Evolutionary conservation across 106 monocot species (phyloP).

Genomic region (Triglochin maritima): DNA sequence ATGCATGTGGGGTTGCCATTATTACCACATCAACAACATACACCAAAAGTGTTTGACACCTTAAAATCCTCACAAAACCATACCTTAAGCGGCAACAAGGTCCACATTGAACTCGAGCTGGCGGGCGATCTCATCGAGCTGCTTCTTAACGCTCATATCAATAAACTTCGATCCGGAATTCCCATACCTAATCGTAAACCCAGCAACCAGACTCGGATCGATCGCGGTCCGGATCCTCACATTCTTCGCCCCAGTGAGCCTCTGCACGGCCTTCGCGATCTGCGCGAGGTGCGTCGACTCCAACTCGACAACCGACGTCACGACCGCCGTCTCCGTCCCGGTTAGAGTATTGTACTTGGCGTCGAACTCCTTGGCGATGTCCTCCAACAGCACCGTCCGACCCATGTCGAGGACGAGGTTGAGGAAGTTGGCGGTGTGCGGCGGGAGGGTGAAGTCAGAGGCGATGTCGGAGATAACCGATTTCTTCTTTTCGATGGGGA

Average conservation of each 20-base stretch:
- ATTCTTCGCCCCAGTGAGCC: conserved; percentile 57
- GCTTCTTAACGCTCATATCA: conserved; percentile 87
- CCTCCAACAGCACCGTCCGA: conserved; percentile 38
- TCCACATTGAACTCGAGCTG: conserved; percentile 50
- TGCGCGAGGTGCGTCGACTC: conserved; percentile 55
- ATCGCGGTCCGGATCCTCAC: conserved; percentile 53
- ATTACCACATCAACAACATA: too few species aligned
- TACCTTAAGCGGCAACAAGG: conserved; percentile 20
- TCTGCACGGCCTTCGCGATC: conserved; percentile 60
- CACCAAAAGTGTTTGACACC: too few species aligned
- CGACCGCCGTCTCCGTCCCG: conserved; percentile 72
- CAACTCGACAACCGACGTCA: conserved; percentile 60
- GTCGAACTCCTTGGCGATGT: conserved; percentile 75
- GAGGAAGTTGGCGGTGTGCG: conserved; percentile 64
- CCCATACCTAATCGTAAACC: conserved; percentile 80
- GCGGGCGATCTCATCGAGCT: conserved; percentile 75
- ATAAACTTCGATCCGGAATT: conserved; percentile 61
- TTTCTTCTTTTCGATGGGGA: conserved; percentile 39
- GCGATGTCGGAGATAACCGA: conserved; percentile 43
- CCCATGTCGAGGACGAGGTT: conserved; percentile 52
- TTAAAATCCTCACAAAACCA: too few species aligned
- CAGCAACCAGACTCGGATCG: conserved; percentile 66
- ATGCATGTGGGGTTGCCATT: too few species aligned
- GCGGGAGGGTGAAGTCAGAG: conserved; percentile 31
- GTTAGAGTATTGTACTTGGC: conserved; percentile 47